Percentiles rank a stretch among this genome's conserved stretches.
Conservation (phyloP, 306 rosid species). For the Oxytropis ochrocephala region DNA sequence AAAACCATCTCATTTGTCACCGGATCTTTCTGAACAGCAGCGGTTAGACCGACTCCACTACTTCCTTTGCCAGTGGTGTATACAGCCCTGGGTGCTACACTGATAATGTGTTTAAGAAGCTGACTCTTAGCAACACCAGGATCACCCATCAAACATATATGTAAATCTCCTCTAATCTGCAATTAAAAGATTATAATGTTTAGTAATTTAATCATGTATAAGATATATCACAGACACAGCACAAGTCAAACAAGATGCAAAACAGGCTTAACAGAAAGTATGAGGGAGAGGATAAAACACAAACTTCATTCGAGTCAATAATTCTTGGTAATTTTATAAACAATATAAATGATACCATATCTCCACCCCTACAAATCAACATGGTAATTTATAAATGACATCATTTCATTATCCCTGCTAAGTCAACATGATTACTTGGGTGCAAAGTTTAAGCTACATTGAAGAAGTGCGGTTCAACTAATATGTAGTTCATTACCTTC, state of each 20-base stretch:
- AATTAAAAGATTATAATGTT: slow-evolving; percentile 11
- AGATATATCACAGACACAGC: neutral
- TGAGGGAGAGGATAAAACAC: neutral
- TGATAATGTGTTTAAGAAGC: slow-evolving; percentile 94
- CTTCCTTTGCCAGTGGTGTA: slow-evolving; percentile 98
- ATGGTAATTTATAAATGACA: neutral
- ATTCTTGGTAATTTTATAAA: neutral
- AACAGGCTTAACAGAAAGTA: neutral
- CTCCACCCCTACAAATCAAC: slow-evolving; percentile 7
- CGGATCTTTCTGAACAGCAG: slow-evolving; percentile 98
- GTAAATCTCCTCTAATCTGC: slow-evolving; percentile 97
- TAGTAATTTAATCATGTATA: neutral
- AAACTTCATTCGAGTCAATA: neutral
- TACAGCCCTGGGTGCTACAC: slow-evolving; percentile 93
- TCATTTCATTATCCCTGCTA: neutral
- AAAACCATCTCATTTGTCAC: slow-evolving; percentile 98
- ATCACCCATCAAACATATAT: slow-evolving; percentile 97
- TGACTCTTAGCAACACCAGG: slow-evolving; percentile 99
- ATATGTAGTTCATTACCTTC: slow-evolving; percentile 49
- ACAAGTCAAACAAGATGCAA: neutral
- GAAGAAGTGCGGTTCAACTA: neutral
- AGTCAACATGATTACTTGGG: neutral
- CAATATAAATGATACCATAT: neutral
- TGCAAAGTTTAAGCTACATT: neutral
- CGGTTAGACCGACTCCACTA: slow-evolving; percentile 99